Conservation (phyloP, 1,139 yeast genomes). For the Nakaseomyces delphensis region DNA sequence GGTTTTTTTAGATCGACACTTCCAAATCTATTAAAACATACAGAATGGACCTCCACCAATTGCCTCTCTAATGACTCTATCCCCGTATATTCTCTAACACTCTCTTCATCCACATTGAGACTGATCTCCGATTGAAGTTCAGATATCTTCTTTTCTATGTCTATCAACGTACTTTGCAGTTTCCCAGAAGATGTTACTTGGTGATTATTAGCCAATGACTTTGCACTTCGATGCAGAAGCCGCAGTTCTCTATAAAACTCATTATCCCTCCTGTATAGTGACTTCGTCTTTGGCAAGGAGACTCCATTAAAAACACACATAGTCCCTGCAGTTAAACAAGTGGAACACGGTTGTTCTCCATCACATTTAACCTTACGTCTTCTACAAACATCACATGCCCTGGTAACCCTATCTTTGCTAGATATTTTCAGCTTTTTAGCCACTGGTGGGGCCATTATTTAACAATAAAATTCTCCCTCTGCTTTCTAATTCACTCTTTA, state of each 20-base stretch:
- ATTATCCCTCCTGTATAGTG: neutral
- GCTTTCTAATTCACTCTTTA: neutral
- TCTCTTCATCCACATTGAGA: conserved; percentile 8
- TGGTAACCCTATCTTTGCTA: conserved; percentile 8
- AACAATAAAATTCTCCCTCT: too few relatives aligned
- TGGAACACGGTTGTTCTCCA: conserved; percentile 13
- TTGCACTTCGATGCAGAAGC: neutral
- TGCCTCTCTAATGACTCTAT: conserved; percentile 13
- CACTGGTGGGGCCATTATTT: conserved; percentile 2
- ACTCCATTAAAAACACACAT: conserved; percentile 7
- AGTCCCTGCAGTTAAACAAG: conserved; percentile 10
- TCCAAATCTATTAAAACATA: conserved; percentile 9
- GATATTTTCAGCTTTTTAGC: neutral
- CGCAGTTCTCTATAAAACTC: conserved; percentile 2
- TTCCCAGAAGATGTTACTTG: conserved; percentile 1
- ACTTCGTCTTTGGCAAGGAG: neutral
- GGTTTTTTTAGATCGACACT: conserved; percentile 2
- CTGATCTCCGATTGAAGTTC: conserved; percentile 5
- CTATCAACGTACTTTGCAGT: neutral
- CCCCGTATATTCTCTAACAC: conserved; percentile 7
- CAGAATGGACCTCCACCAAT: conserved; percentile 9
- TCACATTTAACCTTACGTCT: conserved; percentile 15
- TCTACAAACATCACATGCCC: conserved; percentile 14
- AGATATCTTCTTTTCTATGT: conserved; percentile 3
- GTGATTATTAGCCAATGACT: neutral